These are phyloP conservation scores for Coniophora puteana DNA, from an alignment of 1,284 basidiomycete genomes.

Conservation along the genomic window DNA sequence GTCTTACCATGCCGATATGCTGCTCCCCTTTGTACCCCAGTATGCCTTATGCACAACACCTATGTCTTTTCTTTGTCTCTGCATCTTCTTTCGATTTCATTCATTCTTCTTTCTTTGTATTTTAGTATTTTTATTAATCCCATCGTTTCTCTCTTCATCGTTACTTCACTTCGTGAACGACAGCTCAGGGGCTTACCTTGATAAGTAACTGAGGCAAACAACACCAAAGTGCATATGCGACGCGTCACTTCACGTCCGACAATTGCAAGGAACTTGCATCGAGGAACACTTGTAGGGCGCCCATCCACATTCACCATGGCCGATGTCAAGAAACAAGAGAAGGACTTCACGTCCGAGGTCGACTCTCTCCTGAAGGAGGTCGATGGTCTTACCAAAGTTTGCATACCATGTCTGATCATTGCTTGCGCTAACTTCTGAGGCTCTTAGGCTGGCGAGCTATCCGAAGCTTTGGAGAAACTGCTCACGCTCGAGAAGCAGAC, in stretches of 20 bases:
- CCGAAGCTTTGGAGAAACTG: constrained; percentile 89
- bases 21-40: too few relatives aligned
- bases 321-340: constrained; percentile 77
- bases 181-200: constrained; percentile 18
- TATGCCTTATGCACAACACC: too few relatives aligned
- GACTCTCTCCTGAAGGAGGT: constrained; percentile 58
- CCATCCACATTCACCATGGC: constrained; percentile 53
- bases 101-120: too few relatives aligned
- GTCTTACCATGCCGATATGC: too few relatives aligned
- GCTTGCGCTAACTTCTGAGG: constrained; percentile 4
- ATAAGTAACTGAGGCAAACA: constrained; percentile 30
- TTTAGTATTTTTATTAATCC: too few relatives aligned
- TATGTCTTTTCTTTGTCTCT: too few relatives aligned
- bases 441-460: constrained; percentile 69
- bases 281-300: constrained; percentile 30
- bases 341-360: constrained; percentile 71
- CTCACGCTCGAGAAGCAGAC: constrained; percentile 93
- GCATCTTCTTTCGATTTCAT: too few relatives aligned
- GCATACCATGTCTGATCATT: background rate
- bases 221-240: constrained; percentile 42
- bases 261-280: constrained; percentile 31
- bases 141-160: too few relatives aligned
- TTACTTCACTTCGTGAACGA: too few relatives aligned
- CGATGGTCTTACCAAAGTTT: constrained; percentile 52
- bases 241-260: constrained; percentile 60